Evolutionary conservation across 495 filamentous ascomycete genomes (phyloP).

Genomic region (Talaromyces liani): DNA sequence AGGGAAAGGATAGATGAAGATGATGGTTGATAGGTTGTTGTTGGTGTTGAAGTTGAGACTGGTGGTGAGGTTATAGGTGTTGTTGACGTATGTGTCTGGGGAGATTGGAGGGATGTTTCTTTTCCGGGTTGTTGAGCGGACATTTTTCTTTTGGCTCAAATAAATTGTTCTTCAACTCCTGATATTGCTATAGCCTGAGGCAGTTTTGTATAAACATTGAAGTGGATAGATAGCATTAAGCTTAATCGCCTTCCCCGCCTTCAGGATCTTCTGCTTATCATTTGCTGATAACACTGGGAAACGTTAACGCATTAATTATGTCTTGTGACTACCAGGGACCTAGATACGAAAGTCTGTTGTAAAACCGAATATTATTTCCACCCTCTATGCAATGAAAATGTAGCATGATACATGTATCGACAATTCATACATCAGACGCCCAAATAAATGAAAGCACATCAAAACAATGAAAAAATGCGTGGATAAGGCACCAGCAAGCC

Average conservation of each 20-base stretch:
- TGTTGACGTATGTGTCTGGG: neutral
- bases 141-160: neutral
- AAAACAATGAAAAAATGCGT: neutral
- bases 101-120: neutral
- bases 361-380: neutral
- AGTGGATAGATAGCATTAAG: neutral
- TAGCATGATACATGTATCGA: slow-evolving; percentile 3
- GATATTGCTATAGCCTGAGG: too few relatives aligned
- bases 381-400: neutral
- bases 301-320: neutral
- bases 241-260: neutral
- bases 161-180: neutral
- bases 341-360: neutral
- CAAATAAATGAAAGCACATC: neutral
- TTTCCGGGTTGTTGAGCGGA: neutral
- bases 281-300: neutral
- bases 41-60: slow-evolving; percentile 7
- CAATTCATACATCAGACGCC: neutral
- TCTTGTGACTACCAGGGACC: too few relatives aligned
- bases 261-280: neutral
- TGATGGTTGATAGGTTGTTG: slow-evolving; percentile 8
- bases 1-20: slow-evolving; percentile 8
- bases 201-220: too few relatives aligned
- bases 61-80: neutral
- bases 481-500: slow-evolving; percentile 2